Evolutionary conservation across 73 alveolate species (phyloP), one percentile per base, ranked within the genome.

Genomic region (Stentor coeruleus): DNA sequence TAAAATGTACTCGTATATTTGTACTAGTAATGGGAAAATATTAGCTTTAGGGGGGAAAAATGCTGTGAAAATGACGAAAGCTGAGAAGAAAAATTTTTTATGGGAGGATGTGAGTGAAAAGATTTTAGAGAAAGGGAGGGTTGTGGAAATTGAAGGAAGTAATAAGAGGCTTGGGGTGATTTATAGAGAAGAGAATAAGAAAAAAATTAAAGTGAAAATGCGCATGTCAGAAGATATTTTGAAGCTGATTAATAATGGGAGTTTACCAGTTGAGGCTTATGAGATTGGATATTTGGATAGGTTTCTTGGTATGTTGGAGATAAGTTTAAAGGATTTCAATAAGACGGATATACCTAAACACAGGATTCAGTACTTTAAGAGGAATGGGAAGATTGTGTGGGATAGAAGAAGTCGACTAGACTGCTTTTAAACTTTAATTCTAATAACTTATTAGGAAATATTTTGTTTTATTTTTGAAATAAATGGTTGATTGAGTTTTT

Each of bases 331-430:
- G 15, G 83, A 75, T 1, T 75, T 75, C 38, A 36, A 38, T 38
- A 28, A 33, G 33, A 40, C 59, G n/a, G 83, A 75, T 6, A 38
- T 75, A 14, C 77, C 58, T 39, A 37, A 39, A n/a, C 83, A 75
- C 38, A 75, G 83, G 38, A 75, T 75, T 66, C 59, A 40, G 3
- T 75, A 75, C 38, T 75, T 75, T 39, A 75, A 75, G 39, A 75
- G 74, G 33, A 75, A 75, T 39, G 83, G 83, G n/a, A 28, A 75
- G 39, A 75, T 75, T n/a, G 83, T 75, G 14, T 75, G 83, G 83
- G 83, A 75, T 2, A 28, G 83, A 75, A 37, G 79, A 0, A 33
- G 49, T 1, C n/a, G 79, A 66, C 14, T 66, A 20, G 79, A 66
- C 33, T 11, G 20, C 20, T 49, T 49, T 49, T 49, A 49, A 49